phyloP scores from a whole-genome alignment of 306 rosid species.

The Nissolia schottii region DNA sequence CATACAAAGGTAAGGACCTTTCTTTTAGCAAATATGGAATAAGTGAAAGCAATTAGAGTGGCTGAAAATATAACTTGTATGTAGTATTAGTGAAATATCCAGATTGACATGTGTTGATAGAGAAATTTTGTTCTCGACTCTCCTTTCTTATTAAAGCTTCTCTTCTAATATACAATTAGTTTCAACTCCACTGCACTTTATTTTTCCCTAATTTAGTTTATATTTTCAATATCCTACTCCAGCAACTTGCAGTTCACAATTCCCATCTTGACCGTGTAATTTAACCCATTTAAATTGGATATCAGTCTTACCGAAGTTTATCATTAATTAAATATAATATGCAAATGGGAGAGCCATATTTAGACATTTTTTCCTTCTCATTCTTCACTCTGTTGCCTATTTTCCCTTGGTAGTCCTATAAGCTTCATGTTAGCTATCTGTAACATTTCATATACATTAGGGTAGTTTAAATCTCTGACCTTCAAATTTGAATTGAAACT shows the following conservation, averaged over 20 bases:
- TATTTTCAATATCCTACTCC: neutral
- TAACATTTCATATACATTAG: neutral
- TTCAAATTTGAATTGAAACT: neutral
- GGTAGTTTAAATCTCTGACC: neutral
- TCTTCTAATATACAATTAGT: neutral
- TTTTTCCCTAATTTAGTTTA: neutral
- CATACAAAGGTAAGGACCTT: constrained; percentile 50
- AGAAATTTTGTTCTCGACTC: neutral
- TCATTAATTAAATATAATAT: neutral
- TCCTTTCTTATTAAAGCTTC: neutral
- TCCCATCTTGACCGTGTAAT: neutral
- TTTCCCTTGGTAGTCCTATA: neutral
- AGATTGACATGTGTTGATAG: neutral
- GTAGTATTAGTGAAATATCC: neutral
- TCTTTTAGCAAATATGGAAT: neutral
- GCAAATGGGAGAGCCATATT: neutral
- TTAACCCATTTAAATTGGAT: neutral
- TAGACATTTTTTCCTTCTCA: neutral
- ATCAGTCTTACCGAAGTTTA: neutral
- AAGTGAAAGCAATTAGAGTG: neutral
- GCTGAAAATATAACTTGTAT: neutral
- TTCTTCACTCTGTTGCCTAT: neutral
- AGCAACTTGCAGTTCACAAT: neutral
- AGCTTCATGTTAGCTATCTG: neutral
- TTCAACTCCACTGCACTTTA: neutral